These are phyloP conservation scores for Guadua angustifolia DNA, from an alignment of 176 grass and related monocot species.

Conservation along the genomic window DNA sequence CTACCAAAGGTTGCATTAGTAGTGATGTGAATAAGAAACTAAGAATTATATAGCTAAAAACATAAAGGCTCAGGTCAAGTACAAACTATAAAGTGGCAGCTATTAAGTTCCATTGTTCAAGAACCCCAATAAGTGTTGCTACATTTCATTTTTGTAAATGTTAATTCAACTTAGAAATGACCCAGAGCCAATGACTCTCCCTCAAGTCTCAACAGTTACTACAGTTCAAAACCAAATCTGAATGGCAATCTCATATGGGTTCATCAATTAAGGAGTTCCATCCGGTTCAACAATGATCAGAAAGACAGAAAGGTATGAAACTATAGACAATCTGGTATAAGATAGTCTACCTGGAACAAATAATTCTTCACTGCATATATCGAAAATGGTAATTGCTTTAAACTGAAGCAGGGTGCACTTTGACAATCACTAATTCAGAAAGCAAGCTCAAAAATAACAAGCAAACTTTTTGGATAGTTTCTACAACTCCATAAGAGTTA, in stretches of 20 bases:
- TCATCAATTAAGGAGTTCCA: neutral
- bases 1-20: neutral
- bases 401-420: neutral
- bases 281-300: neutral
- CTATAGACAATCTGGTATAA: neutral
- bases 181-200: neutral
- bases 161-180: neutral
- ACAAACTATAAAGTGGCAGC: neutral
- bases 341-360: conserved; percentile 9
- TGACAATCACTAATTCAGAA: neutral
- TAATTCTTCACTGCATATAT: neutral
- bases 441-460: conserved; percentile 22
- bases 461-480: neutral
- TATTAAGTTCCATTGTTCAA: neutral
- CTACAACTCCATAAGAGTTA: neutral
- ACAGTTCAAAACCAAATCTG: neutral
- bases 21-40: neutral
- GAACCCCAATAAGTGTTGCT: neutral
- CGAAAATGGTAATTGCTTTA: neutral
- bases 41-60: neutral
- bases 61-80: neutral
- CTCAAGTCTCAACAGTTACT: neutral
- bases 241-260: neutral
- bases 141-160: neutral
- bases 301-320: neutral